Evolutionary conservation across 2,329 filamentous ascomycete genomes (phyloP).

Genomic region (Aspergillus brasiliensis): DNA sequence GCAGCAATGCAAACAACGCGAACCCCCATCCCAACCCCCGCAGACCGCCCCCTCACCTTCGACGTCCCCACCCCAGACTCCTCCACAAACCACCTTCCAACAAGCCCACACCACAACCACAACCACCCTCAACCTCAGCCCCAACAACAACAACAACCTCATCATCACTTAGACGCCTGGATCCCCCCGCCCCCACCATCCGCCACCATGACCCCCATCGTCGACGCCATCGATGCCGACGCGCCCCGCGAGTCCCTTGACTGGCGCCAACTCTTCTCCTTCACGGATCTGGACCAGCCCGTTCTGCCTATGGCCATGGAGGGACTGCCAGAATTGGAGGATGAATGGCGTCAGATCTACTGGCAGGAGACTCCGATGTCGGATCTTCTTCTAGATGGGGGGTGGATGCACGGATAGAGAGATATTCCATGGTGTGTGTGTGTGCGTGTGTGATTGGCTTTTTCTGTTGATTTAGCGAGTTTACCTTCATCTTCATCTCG

Average conservation of each 20-base stretch:
- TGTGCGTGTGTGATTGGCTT: background rate
- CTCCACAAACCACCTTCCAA: constrained; percentile 25
- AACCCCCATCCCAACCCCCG: constrained; percentile 15
- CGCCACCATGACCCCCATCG: constrained; percentile 28
- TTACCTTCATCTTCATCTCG: background rate
- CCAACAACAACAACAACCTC: background rate
- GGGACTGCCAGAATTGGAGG: constrained; percentile 43
- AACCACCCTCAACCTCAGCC: constrained; percentile 13
- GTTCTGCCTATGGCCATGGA: constrained; percentile 41
- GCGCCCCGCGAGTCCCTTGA: constrained; percentile 40
- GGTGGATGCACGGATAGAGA: constrained; percentile 37
- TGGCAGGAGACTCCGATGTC: constrained; percentile 47
- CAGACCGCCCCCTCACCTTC: constrained; percentile 25
- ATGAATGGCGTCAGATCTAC: constrained; percentile 50
- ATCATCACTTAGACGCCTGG: constrained; percentile 34
- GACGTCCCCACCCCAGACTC: constrained; percentile 36
- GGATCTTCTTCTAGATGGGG: constrained; percentile 44
- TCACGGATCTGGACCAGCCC: constrained; percentile 41
- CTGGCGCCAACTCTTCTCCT: constrained; percentile 47
- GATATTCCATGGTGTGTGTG: background rate
- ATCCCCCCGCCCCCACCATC: constrained; percentile 29
- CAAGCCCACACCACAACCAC: constrained; percentile 29
- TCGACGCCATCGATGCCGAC: constrained; percentile 38
- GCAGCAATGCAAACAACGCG: constrained; percentile 16
- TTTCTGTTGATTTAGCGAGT: background rate